These are phyloP conservation scores for Globisporangium cystogenes DNA, from an alignment of 352 stramenopile genomes.

Conservation along the genomic window DNA sequence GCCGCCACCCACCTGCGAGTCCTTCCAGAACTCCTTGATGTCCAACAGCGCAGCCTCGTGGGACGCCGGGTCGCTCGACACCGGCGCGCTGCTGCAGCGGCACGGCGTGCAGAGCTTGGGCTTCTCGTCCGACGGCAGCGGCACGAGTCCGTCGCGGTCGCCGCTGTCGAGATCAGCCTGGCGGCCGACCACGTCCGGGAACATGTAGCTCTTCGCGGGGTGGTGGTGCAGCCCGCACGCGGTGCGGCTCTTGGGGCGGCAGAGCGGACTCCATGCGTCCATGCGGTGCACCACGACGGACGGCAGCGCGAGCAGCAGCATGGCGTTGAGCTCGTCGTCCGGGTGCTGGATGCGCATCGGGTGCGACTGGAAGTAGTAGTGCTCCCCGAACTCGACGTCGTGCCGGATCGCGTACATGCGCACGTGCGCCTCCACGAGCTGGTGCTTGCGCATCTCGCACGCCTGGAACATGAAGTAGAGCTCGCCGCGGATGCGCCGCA, in stretches of 20 bases:
- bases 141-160: conserved; percentile 45
- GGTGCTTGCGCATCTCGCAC: conserved; percentile 90
- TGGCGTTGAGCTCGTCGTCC: conserved; percentile 89
- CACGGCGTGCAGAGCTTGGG: conserved; percentile 36
- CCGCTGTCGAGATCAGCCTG: conserved; percentile 57
- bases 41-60: conserved; percentile 34
- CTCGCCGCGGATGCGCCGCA: conserved; percentile 85
- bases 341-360: conserved; percentile 92
- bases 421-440: conserved; percentile 94
- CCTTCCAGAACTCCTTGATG: conserved; percentile 72
- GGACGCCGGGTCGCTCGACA: conserved; percentile 14
- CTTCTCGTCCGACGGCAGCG: conserved; percentile 15
- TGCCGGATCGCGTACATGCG: conserved; percentile 92
- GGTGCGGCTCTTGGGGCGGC: conserved; percentile 54
- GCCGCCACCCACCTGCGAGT: conserved; percentile 72
- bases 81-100: conserved; percentile 23
- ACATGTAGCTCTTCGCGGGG: conserved; percentile 52
- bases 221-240: conserved; percentile 61
- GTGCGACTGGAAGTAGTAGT: conserved; percentile 91
- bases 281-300: conserved; percentile 93
- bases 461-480: conserved; percentile 94
- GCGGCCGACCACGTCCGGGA: conserved; percentile 55
- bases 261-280: conserved; percentile 87
- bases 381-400: conserved; percentile 54
- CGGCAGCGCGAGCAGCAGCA: conserved; percentile 85